Evolutionary conservation across 2,329 filamentous ascomycete genomes (phyloP), one percentile per base, ranked within the genome.

Genomic region (Aspergillus texensis): DNA sequence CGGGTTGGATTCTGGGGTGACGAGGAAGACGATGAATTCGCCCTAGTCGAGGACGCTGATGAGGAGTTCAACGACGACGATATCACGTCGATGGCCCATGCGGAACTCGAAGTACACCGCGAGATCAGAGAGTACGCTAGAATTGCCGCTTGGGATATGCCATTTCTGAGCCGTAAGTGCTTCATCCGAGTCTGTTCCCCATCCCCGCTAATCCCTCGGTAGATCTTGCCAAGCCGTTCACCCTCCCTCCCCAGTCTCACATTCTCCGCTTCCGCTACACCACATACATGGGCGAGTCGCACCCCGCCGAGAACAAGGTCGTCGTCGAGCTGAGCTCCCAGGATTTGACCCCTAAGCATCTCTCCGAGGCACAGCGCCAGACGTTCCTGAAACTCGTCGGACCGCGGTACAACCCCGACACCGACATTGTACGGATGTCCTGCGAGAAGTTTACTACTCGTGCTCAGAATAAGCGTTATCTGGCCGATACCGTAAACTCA

Each of bases 391-490:
- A 98, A 82, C 85, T 99, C 52, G 88, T 87, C 24, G 96, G 95
- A 1, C 78, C 89, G 19, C 90, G 95, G 68, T 98, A 93, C 84
- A 95, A 98, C 82, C 94, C 94, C 0, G 85, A 89, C 70, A 93
- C 84, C 60, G 88, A 93, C 71, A 82, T 92, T 63, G 84, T 97
- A 71, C 93, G 92, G 80, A 97, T 99, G 86, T 93, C 91, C 75
- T 92, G 91, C 81, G 95, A 98, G 79, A 89, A 89, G 75, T 96
- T 91, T 77, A 88, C 92, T 75, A 91, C 94, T 61, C 91, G 93
- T 75, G 92, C 94, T 21, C 94, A 98, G 82, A 99, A 99, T 83
- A 99, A 98, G 85, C 89, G 92, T n/a, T 95, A 95, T 77, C 84
- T 99, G 26, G 90, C 88, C 59, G 92, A 96, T 71, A 79, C 93